Conservation (phyloP, 495 filamentous ascomycete genomes). For the Tuber magnatum region DNA sequence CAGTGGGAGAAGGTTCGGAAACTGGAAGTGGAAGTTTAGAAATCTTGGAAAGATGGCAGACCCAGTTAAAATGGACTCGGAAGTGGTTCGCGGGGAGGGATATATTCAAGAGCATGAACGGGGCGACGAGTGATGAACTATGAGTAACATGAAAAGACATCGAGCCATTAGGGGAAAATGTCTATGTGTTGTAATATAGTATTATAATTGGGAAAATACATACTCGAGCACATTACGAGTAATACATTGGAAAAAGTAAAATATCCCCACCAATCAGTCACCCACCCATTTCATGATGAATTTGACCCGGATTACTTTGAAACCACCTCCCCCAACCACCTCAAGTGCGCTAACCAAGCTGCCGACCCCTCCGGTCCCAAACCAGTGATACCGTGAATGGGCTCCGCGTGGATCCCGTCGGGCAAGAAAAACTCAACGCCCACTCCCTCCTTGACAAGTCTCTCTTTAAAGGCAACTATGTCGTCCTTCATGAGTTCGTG, state of each 20-base stretch:
- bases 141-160: not conserved
- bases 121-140: not conserved
- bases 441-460: not conserved
- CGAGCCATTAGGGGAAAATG: not conserved
- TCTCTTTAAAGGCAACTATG: not conserved
- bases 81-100: not conserved
- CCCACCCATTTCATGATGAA: not conserved
- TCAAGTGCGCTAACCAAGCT: not conserved
- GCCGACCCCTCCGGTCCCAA: not conserved
- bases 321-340: not conserved
- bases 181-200: not conserved
- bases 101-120: not conserved
- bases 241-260: not conserved
- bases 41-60: conserved; percentile 66
- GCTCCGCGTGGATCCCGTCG: not conserved
- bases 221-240: no score
- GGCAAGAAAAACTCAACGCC: not conserved
- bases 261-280: not conserved
- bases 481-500: conserved; percentile 5
- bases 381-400: not conserved
- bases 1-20: conserved; percentile 45
- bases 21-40: conserved; percentile 55
- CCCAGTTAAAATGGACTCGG: conserved; percentile 51
- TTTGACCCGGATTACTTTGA: not conserved
- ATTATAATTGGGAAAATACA: not conserved